phyloP scores from a whole-genome alignment of 106 monocot genomes.

The Platanthera zijinensis region DNA sequence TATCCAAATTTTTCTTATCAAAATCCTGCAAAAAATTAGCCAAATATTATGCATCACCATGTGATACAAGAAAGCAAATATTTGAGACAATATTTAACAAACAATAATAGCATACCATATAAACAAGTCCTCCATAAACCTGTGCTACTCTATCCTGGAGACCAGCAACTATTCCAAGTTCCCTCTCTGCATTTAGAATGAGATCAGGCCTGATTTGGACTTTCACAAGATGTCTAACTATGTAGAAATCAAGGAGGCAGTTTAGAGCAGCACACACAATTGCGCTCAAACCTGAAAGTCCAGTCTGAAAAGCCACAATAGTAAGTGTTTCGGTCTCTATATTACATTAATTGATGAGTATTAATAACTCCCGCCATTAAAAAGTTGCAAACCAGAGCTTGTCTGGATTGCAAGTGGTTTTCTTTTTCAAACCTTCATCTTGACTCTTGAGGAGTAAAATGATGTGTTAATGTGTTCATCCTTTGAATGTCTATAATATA shows the following conservation, averaged over 20 bases:
- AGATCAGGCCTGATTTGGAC: conserved; percentile 85
- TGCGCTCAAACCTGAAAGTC: conserved; percentile 94
- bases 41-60: not conserved
- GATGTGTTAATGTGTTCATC: not conserved
- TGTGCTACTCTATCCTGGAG: conserved; percentile 94
- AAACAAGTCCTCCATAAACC: conserved; percentile 93
- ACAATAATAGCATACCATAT: conserved; percentile 56
- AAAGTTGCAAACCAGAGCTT: not conserved
- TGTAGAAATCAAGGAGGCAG: conserved; percentile 89
- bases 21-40: conserved; percentile 54
- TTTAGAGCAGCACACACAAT: conserved; percentile 90
- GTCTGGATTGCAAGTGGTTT: not conserved
- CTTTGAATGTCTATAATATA: not conserved
- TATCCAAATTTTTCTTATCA: conserved; percentile 70
- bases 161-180: conserved; percentile 97
- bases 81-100: not conserved
- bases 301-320: conserved; percentile 43
- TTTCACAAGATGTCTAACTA: conserved; percentile 73
- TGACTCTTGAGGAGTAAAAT: not conserved
- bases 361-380: not conserved
- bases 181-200: conserved; percentile 82
- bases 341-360: not conserved
- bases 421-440: not conserved
- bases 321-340: not conserved
- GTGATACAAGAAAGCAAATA: conserved; percentile 1